Conservation (phyloP, 805 yeast genomes). For the Starmerella floris region DNA sequence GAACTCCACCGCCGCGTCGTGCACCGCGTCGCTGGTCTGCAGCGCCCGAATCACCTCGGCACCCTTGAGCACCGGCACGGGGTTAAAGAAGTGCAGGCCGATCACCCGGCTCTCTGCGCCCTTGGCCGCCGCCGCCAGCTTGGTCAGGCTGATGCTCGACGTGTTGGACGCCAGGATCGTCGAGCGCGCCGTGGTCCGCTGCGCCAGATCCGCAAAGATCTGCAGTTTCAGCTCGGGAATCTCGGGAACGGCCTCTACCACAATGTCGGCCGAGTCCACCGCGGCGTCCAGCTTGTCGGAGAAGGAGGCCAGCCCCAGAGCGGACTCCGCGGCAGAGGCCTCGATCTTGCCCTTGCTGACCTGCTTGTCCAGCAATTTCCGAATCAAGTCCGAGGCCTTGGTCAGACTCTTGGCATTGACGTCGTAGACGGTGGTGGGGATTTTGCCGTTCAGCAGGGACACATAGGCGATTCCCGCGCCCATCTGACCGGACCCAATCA, state of each 20-base stretch:
- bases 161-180: slow-evolving; percentile 33
- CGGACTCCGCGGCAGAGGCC: slow-evolving; percentile 24
- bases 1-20: slow-evolving; percentile 25
- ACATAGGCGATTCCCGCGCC: slow-evolving; percentile 35
- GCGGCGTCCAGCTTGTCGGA: slow-evolving; percentile 20
- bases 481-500: slow-evolving; percentile 35
- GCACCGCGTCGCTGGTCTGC: slow-evolving; percentile 30
- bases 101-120: slow-evolving; percentile 32
- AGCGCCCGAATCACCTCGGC: slow-evolving; percentile 33
- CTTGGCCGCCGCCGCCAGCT: slow-evolving; percentile 33
- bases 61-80: slow-evolving; percentile 35
- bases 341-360: slow-evolving; percentile 28
- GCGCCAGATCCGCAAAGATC: slow-evolving; percentile 29
- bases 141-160: slow-evolving; percentile 33
- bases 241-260: slow-evolving; percentile 36
- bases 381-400: slow-evolving; percentile 28
- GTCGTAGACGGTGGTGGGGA: slow-evolving; percentile 29
- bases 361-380: slow-evolving; percentile 29
- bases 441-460: slow-evolving; percentile 30
- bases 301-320: slow-evolving; percentile 24
- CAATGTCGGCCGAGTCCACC: slow-evolving; percentile 27
- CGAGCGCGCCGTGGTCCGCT: slow-evolving; percentile 12
- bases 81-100: slow-evolving; percentile 35
- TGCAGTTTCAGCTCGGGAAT: slow-evolving; percentile 27
- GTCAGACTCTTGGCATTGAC: slow-evolving; percentile 25